Conservation (phyloP, 805 yeast genomes). For the Kluyveromyces wickerhamii region DNA sequence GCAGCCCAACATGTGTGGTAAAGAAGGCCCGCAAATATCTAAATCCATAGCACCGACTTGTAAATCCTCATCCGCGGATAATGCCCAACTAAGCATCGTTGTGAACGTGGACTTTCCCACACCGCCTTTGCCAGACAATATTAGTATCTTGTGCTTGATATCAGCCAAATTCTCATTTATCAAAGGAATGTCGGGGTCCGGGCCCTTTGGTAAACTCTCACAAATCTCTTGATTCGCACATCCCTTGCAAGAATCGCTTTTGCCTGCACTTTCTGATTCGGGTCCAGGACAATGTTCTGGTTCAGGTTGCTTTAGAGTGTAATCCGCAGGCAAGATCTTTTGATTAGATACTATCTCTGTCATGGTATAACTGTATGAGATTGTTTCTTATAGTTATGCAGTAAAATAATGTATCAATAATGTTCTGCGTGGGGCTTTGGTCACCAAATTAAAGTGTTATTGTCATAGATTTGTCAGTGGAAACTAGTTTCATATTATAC, state of each 20-base stretch:
- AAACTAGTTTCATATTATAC: too few species aligned
- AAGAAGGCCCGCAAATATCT: slow-evolving; percentile 96
- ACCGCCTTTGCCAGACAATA: slow-evolving; percentile 82
- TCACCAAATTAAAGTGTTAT: too few species aligned
- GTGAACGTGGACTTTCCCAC: slow-evolving; percentile 97
- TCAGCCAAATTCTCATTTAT: slow-evolving; percentile 61
- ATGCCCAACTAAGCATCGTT: slow-evolving; percentile 93
- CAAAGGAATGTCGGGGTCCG: slow-evolving; percentile 83
- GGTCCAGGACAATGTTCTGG: slow-evolving; percentile 99
- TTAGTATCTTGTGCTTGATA: slow-evolving; percentile 75
- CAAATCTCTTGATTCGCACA: slow-evolving; percentile 93
- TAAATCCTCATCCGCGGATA: slow-evolving; percentile 69
- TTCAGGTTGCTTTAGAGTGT: slow-evolving; percentile 52
- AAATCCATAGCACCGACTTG: slow-evolving; percentile 97
- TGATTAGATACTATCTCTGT: slow-evolving; percentile 7
- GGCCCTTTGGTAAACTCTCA: slow-evolving; percentile 82
- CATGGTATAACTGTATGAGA: too few species aligned
- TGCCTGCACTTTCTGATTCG: slow-evolving; percentile 88
- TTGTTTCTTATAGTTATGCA: too few species aligned
- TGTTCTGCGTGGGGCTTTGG: too few species aligned
- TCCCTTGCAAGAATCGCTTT: slow-evolving; percentile 87
- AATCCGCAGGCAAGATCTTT: slow-evolving; percentile 19
- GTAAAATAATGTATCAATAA: too few species aligned
- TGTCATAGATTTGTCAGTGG: too few species aligned
- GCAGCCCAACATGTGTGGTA: slow-evolving; percentile 92